Conservation (phyloP, 495 filamentous ascomycete species). For the Daldinia vernicosa region DNA sequence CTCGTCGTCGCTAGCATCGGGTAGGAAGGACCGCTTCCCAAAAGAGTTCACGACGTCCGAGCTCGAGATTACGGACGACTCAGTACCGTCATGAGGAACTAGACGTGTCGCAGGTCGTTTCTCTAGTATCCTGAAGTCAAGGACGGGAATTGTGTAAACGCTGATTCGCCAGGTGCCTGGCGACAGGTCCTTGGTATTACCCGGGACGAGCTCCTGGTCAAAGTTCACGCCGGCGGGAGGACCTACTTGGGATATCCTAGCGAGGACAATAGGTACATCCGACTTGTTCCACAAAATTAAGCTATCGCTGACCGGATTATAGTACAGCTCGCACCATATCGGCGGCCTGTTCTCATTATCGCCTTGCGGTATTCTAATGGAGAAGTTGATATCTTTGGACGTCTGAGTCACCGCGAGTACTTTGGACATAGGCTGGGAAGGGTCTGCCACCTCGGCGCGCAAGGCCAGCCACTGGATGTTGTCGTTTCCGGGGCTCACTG, state of each 20-base stretch:
- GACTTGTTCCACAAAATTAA: conserved; percentile 58
- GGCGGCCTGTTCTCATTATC: conserved; percentile 50
- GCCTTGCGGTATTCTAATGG: conserved; percentile 57
- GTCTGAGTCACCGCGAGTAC: conserved; percentile 62
- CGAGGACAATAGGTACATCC: conserved; percentile 55
- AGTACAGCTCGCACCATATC: conserved; percentile 60
- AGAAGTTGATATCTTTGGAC: conserved; percentile 58
- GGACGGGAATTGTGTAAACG: conserved; percentile 51
- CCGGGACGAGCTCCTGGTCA: conserved; percentile 53
- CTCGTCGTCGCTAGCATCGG: conserved; percentile 48
- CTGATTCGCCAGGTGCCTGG: conserved; percentile 61
- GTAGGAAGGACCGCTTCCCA: conserved; percentile 54
- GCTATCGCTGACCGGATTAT: conserved; percentile 60
- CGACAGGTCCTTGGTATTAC: conserved; percentile 50
- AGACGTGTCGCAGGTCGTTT: conserved; percentile 50
- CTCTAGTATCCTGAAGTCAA: conserved; percentile 61
- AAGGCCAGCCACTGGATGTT: conserved; percentile 56
- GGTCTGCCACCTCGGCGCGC: conserved; percentile 54
- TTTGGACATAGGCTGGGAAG: conserved; percentile 53
- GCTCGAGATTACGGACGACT: conserved; percentile 40
- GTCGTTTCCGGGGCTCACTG: conserved; percentile 57
- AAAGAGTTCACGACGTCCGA: conserved; percentile 49
- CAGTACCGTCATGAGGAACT: conserved; percentile 34
- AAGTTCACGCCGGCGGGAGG: conserved; percentile 42
- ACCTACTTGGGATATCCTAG: conserved; percentile 45